Evolutionary conservation across 495 filamentous ascomycete genomes (phyloP).

Genomic region (Darksidea phi): DNA sequence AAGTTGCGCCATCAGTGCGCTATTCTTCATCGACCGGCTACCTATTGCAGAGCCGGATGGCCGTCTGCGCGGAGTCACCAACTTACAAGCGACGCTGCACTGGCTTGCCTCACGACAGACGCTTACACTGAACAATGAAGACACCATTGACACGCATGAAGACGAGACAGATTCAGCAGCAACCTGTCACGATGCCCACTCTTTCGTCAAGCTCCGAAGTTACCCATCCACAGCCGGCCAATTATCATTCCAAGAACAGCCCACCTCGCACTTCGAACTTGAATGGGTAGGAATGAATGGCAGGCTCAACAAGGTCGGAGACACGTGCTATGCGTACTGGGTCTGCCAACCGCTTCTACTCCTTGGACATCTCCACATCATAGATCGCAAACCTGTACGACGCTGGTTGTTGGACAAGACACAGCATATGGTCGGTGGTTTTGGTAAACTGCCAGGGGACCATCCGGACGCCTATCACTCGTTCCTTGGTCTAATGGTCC

Average conservation of each 20-base stretch:
- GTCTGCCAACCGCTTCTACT: conserved; percentile 72
- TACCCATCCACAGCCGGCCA: conserved; percentile 29
- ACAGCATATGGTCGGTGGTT: conserved; percentile 89
- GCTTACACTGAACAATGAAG: conserved; percentile 38
- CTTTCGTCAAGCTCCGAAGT: conserved; percentile 33
- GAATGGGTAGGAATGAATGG: conserved; percentile 76
- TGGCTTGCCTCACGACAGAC: conserved; percentile 75
- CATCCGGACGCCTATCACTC: conserved; percentile 88
- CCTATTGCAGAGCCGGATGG: conserved; percentile 26
- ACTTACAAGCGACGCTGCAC: conserved; percentile 51
- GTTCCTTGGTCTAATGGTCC: conserved; percentile 78
- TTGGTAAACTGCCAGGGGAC: conserved; percentile 77
- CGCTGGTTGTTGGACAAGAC: conserved; percentile 81
- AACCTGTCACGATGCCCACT: conserved; percentile 33
- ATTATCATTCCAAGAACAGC: conserved; percentile 22
- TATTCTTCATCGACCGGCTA: conserved; percentile 65
- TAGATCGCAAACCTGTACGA: conserved; percentile 61
- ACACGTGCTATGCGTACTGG: conserved; percentile 97
- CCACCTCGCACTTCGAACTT: conserved; percentile 38
- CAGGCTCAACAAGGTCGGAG: conserved; percentile 79
- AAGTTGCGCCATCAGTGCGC: conserved; percentile 75
- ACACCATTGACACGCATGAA: conserved; percentile 44
- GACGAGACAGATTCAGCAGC: conserved; percentile 34
- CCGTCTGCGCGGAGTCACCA: conserved; percentile 29
- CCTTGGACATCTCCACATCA: conserved; percentile 60